Evolutionary conservation across 805 yeast genomes (phyloP).

Genomic region (Pichia rugopelliculosa): DNA sequence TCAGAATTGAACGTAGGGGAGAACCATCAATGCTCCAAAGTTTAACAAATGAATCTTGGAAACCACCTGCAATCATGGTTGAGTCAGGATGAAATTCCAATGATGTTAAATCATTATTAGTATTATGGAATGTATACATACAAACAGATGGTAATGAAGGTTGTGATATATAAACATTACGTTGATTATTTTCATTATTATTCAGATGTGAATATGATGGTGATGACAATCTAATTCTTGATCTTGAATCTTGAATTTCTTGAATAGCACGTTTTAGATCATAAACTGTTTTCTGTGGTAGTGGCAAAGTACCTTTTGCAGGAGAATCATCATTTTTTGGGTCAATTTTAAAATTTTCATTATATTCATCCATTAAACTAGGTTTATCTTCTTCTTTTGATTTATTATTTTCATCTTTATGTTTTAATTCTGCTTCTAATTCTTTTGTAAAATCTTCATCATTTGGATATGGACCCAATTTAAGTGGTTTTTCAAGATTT

Average conservation of each 20-base stretch:
- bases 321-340: slow-evolving; percentile 60
- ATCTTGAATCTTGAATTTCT: slow-evolving; percentile 74
- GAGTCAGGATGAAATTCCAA: slow-evolving; percentile 83
- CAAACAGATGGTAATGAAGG: slow-evolving; percentile 90
- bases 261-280: slow-evolving; percentile 77
- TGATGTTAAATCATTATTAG: slow-evolving; percentile 82
- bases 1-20: slow-evolving; percentile 58
- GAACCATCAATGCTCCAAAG: slow-evolving; percentile 92
- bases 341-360: slow-evolving; percentile 47
- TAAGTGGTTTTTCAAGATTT: slow-evolving; percentile 63
- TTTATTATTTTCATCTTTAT: slow-evolving; percentile 53
- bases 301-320: slow-evolving; percentile 63
- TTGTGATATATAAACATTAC: slow-evolving; percentile 32
- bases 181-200: not conserved
- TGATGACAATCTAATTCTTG: slow-evolving; percentile 60
- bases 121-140: slow-evolving; percentile 96
- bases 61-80: slow-evolving; percentile 85
- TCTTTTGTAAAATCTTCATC: slow-evolving; percentile 83
- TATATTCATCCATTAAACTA: slow-evolving; percentile 59
- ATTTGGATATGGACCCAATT: slow-evolving; percentile 75
- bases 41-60: slow-evolving; percentile 84
- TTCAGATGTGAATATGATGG: slow-evolving; percentile 20
- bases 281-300: slow-evolving; percentile 73
- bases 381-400: slow-evolving; percentile 20
- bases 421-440: slow-evolving; percentile 73